Evolutionary conservation across 345 rosid genomes (phyloP).

Genomic region (Bretschneidera sinensis): DNA sequence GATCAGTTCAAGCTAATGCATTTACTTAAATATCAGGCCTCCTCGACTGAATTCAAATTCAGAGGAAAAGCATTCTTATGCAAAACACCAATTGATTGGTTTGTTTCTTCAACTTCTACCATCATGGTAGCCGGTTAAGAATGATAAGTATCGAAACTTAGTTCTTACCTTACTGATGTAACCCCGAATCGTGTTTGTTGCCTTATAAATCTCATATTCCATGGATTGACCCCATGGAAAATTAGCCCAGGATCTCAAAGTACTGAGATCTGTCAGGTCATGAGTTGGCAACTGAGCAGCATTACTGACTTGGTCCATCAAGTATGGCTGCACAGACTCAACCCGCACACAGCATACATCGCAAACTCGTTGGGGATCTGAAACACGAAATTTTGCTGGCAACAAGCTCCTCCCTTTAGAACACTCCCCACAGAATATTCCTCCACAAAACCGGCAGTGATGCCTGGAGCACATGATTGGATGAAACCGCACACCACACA

Average conservation of each 20-base stretch:
- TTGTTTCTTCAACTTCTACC: not conserved
- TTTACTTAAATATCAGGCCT: not conserved
- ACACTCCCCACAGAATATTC: conserved; percentile 78
- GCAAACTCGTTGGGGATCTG: conserved; percentile 83
- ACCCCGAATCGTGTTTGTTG: conserved; percentile 72
- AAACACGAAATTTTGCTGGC: conserved; percentile 60
- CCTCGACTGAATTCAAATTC: not conserved
- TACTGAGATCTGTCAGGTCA: conserved; percentile 92
- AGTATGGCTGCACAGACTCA: conserved; percentile 75
- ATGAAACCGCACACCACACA: conserved; percentile 80
- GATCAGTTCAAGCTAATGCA: not conserved
- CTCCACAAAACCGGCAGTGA: conserved; percentile 96
- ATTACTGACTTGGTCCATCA: conserved; percentile 91
- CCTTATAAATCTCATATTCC: conserved; percentile 93
- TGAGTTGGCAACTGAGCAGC: conserved; percentile 86
- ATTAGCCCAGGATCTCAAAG: conserved; percentile 94
- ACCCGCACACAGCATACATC: conserved; percentile 89
- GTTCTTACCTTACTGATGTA: conserved; percentile 57
- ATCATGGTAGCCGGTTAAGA: not conserved
- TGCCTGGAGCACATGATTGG: conserved; percentile 94
- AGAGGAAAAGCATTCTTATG: not conserved
- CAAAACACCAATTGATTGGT: not conserved
- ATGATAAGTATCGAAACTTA: not conserved
- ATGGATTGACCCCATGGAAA: conserved; percentile 96
- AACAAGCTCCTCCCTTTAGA: conserved; percentile 89